Evolutionary conservation across 163 green algal species (phyloP), one percentile per base, ranked within the genome.

Genomic region (Botryococcus braunii): DNA sequence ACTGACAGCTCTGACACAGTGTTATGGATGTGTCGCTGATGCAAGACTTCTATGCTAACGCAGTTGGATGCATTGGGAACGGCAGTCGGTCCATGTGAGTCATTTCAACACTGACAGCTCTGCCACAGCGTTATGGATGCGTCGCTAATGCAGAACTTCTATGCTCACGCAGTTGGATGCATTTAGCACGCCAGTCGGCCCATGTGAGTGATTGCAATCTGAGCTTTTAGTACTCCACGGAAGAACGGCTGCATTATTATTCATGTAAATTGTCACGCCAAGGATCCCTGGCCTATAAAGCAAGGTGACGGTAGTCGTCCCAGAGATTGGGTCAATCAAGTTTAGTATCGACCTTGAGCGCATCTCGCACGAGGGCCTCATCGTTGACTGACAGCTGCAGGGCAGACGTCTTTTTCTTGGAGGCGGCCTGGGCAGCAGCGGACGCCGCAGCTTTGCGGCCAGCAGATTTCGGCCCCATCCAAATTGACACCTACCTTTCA

Each of bases 381-480:
- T 66, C 50, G 34, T 66, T 40, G 34, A 68, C 66, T 29, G 68
- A 41, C 13, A 81, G 50, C 31, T 79, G 68, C 0, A 81, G 68
- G 7, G 69, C 58, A 13, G 67, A 69, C 23, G 62, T 73, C 55
- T 74, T 74, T 34, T 74, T 75, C 52, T 75, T 79, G 8, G 52
- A 65, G 17, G 76, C 76, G 11, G 76, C 69, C 47, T 82, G 75
- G 34, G 75, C 75, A 36, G 74, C 74, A 25, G 62, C 62, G 29
- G 71, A 67, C 75, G 59, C 59, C 47, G 59, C 59, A 27, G 59
- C 59, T 34, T 66, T 66, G 21, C 59, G 35, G 36, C 35, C 35
- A 7, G n/a, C n/a, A n/a, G n/a, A n/a, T n/a, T n/a, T n/a, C 43
- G 43, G 13, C 43, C 43, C n/a, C n/a, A n/a, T n/a, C n/a, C n/a